Conservation (phyloP, 2,329 filamentous ascomycete species). For the Fusarium sp. region DNA sequence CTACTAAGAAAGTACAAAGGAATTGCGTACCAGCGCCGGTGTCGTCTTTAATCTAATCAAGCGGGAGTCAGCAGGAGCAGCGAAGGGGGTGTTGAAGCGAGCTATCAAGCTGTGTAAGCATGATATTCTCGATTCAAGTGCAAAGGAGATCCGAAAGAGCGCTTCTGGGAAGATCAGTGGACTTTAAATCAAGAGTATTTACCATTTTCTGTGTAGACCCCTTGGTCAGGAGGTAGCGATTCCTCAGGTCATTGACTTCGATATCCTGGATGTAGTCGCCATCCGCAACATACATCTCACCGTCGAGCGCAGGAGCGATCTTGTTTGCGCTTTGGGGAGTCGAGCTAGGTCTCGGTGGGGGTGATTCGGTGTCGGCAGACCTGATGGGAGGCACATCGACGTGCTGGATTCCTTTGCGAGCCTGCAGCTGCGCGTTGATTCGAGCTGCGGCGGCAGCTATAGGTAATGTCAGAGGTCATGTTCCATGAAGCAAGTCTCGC, state of each 20-base stretch:
- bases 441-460: slow-evolving; percentile 88
- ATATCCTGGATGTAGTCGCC: slow-evolving; percentile 99
- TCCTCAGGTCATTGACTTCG: slow-evolving; percentile 97
- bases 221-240: slow-evolving; percentile 97
- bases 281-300: slow-evolving; percentile 93
- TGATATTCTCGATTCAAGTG: slow-evolving; percentile 71
- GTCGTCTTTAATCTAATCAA: slow-evolving; percentile 99
- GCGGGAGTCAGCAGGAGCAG: slow-evolving; percentile 95
- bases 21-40: slow-evolving; percentile 97
- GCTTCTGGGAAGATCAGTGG: slow-evolving; percentile 58
- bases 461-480: slow-evolving; percentile 13
- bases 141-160: slow-evolving; percentile 53
- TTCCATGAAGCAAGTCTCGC: slow-evolving; percentile 16
- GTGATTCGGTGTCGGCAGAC: slow-evolving; percentile 66
- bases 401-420: slow-evolving; percentile 91
- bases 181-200: slow-evolving; percentile 75
- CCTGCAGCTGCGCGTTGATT: slow-evolving; percentile 87
- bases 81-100: slow-evolving; percentile 73
- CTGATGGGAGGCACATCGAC: slow-evolving; percentile 89
- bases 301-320: slow-evolving; percentile 75
- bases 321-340: slow-evolving; percentile 51
- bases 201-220: slow-evolving; percentile 99
- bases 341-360: slow-evolving; percentile 57
- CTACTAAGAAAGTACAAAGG: slow-evolving; percentile 58
- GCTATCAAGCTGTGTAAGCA: slow-evolving; percentile 81